Evolutionary conservation across 2,329 filamentous ascomycete species (phyloP), one percentile per base, ranked within the genome.

Genomic region (Trichophyton simii): DNA sequence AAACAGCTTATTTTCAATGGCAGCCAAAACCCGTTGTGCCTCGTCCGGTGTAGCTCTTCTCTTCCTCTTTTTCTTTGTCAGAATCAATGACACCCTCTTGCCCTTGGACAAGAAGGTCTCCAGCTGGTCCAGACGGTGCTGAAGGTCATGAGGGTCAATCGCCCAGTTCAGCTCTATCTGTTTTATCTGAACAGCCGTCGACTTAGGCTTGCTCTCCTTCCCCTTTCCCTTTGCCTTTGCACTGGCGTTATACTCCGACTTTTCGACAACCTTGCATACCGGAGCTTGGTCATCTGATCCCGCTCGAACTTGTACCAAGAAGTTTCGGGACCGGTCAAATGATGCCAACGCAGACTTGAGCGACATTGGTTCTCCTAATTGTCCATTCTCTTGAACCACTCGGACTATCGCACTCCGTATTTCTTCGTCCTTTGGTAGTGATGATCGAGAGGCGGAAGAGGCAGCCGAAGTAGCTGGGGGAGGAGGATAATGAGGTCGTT

Each of bases 81-180:
- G 68, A 60, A 87, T 68, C 9, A 96, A 70, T 71, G 94, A 87
- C 20, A 96, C 89, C 70, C 80, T 84, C 71, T 82, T 81, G 0
- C 91, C 91, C 72, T 89, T 89, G 7, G 72, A 76, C 70, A 96
- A 70, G 70, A 96, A 96, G 60, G 76, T 79, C 64, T 75, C 75
- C 68, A 92, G 72, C 75, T 84, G 83, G 68, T 82, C 82, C 72
- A 94, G 71, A 70, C 86, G 83, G 71, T 88, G 86, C n/a, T 76
- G 76, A 59, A 96, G 72, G 76, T 96, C 91, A 70, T 92, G 82
- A 11, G 74, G 70, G 63, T 85, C 85, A 68, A 95, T 95, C 38
- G 87, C 85, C 91, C 91, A 97, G 72, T 90, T 92, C 67, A 97
- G 68, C 75, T 96, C 91, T n/a, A 96, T 73, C 70, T 87, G 86